These are phyloP conservation scores for Tulasnella sp. DNA, from an alignment of 768 basidiomycete species.

Conservation along the genomic window DNA sequence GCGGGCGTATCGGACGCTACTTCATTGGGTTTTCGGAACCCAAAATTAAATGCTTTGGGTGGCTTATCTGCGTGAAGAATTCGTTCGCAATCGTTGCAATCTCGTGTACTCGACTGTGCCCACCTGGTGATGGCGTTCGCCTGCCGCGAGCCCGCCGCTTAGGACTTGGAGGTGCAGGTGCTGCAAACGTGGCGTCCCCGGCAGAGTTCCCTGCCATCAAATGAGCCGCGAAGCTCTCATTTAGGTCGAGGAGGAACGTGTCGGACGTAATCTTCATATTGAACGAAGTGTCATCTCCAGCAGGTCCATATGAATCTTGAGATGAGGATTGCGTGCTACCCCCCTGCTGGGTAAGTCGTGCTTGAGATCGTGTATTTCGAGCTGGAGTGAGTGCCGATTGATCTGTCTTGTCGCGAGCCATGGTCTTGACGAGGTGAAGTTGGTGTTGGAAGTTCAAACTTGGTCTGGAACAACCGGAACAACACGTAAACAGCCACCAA, in stretches of 20 bases:
- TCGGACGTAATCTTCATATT: slow-evolving; percentile 19
- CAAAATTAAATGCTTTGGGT: not conserved
- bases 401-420: slow-evolving; percentile 17
- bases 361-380: not conserved
- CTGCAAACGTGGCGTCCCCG: not conserved
- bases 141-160: not conserved
- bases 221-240: slow-evolving; percentile 20
- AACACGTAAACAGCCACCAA: not conserved
- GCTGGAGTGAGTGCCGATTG: slow-evolving; percentile 1
- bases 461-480: not conserved
- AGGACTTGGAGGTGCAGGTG: not conserved
- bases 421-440: not conserved
- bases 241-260: slow-evolving; percentile 19
- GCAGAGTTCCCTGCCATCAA: not conserved
- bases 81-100: too few species aligned
- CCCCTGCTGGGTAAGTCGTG: not conserved
- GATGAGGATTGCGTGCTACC: not conserved
- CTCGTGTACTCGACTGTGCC: not conserved
- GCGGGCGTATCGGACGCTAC: not conserved
- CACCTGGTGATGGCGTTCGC: not conserved
- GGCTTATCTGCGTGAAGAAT: not conserved
- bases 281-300: not conserved
- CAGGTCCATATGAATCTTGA: not conserved
- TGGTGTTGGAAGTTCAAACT: slow-evolving; percentile 3
- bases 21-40: not conserved